These are phyloP conservation scores for Vaccinium corymbosum DNA, from an alignment of 148 eudicot genomes.

Conservation along the genomic window DNA sequence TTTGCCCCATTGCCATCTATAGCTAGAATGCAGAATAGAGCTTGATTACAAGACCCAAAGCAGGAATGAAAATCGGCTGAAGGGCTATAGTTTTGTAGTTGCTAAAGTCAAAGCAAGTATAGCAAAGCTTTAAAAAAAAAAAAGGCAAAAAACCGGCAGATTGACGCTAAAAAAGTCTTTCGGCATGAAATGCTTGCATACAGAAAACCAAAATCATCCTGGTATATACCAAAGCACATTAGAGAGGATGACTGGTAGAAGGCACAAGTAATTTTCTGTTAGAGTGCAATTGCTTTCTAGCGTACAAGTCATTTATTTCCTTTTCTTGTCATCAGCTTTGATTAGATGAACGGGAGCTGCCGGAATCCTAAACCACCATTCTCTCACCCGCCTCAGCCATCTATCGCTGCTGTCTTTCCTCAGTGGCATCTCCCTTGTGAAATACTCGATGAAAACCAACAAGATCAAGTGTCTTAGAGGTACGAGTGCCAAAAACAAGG, in stretches of 20 bases:
- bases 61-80: not conserved
- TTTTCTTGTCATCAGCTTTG: conserved; percentile 64
- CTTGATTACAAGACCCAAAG: not conserved
- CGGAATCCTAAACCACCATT: conserved; percentile 86
- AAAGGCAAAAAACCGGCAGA: not conserved
- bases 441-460: conserved; percentile 43
- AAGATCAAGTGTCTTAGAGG: conserved; percentile 45
- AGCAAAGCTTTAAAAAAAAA: not conserved
- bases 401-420: conserved; percentile 55
- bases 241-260: conserved; percentile 25
- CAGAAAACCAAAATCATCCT: not conserved
- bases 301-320: conserved; percentile 35
- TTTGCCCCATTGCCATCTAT: too few species aligned
- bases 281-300: not conserved
- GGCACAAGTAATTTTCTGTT: not conserved
- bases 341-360: conserved; percentile 82
- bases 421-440: conserved; percentile 74
- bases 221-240: conserved; percentile 34
- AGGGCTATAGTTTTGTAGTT: not conserved
- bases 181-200: not conserved
- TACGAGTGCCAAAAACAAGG: conserved; percentile 38
- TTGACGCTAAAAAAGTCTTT: not conserved
- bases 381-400: conserved; percentile 60
- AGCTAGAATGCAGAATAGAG: not conserved
- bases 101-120: not conserved